Evolutionary conservation across 169 alveolate species (phyloP).

Genomic region (Eimeria tenella): DNA sequence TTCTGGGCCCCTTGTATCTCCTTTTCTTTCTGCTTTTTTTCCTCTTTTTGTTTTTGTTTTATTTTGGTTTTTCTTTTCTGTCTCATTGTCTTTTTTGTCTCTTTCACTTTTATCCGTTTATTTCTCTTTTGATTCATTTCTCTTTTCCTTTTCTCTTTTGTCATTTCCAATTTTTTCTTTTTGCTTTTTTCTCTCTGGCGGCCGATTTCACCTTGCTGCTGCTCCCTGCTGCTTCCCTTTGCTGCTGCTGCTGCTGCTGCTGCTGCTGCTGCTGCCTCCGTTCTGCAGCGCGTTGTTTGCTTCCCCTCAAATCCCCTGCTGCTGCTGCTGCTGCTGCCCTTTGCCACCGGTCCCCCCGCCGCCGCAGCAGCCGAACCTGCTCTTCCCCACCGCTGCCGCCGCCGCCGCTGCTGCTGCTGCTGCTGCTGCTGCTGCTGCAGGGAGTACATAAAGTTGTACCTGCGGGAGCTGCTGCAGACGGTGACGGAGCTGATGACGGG

Average conservation of each 20-base stretch:
- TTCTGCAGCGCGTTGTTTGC: too few species aligned
- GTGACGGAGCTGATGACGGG: slow-evolving; percentile 90
- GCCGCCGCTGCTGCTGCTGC: slow-evolving; percentile 77
- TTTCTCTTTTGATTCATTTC: background rate
- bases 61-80: background rate
- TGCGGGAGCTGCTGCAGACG: slow-evolving; percentile 89
- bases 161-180: background rate
- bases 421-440: slow-evolving; percentile 56
- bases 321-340: too few species aligned
- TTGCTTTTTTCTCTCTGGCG: background rate
- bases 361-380: slow-evolving; percentile 73
- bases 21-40: background rate
- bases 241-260: slow-evolving; percentile 77
- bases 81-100: background rate
- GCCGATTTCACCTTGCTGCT: background rate
- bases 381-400: background rate
- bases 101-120: background rate
- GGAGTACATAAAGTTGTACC: slow-evolving; percentile 88
- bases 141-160: background rate
- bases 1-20: background rate
- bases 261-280: slow-evolving; percentile 59
- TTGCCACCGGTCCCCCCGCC: too few species aligned
- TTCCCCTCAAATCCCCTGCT: too few species aligned
- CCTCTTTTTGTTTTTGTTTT: background rate
- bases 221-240: slow-evolving; percentile 7